These are phyloP conservation scores for Salix purpurea DNA, from an alignment of 345 rosid genomes.

Conservation along the genomic window DNA sequence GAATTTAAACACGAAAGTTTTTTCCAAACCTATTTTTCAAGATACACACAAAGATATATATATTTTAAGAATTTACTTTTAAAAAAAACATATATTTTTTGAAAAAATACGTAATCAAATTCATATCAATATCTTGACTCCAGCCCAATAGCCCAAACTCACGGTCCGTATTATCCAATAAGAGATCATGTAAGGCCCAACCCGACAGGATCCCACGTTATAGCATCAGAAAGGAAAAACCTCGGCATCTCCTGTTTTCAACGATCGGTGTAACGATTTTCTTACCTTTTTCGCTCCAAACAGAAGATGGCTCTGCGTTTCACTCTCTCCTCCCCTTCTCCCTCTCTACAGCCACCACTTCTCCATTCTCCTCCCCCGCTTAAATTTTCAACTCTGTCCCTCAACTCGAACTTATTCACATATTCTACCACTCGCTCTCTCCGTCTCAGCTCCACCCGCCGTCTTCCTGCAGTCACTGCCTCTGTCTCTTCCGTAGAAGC, in stretches of 20 bases:
- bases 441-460: not conserved
- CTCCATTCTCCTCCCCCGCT: not conserved
- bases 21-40: too few species aligned
- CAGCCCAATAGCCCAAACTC: not conserved
- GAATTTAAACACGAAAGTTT: too few species aligned
- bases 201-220: not conserved
- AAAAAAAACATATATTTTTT: too few species aligned
- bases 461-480: slow-evolving; percentile 6
- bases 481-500: not conserved
- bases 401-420: not conserved
- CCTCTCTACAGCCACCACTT: not conserved
- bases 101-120: too few species aligned
- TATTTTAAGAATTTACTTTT: too few species aligned
- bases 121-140: too few species aligned
- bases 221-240: not conserved
- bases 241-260: not conserved
- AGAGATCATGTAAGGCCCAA: not conserved
- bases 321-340: not conserved
- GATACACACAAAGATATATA: too few species aligned
- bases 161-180: not conserved
- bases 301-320: not conserved
- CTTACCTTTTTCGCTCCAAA: not conserved
- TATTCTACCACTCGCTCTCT: not conserved
- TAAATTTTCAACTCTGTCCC: not conserved
- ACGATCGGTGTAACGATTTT: not conserved